These are phyloP conservation scores for Penicillium paneum DNA, from an alignment of 2,329 filamentous ascomycete genomes.

Conservation along the genomic window DNA sequence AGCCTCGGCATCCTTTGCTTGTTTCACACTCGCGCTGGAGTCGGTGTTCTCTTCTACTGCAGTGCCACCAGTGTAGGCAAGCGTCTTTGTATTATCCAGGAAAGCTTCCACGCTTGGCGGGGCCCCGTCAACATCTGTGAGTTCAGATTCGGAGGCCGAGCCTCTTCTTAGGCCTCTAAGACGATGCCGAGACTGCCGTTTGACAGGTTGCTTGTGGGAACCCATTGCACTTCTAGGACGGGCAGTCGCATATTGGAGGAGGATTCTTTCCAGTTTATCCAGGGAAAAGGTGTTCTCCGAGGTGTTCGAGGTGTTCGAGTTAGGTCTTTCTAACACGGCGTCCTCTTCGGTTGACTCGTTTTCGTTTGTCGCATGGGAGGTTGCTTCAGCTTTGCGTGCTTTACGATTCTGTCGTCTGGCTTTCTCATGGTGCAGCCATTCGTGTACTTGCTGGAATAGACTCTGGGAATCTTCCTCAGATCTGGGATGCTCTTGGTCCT, in stretches of 20 bases:
- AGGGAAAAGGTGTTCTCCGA: constrained; percentile 72
- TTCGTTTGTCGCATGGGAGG: constrained; percentile 39
- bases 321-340: constrained; percentile 19
- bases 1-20: constrained; percentile 67
- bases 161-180: constrained; percentile 39
- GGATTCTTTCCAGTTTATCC: constrained; percentile 75
- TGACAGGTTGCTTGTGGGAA: constrained; percentile 13
- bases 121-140: constrained; percentile 72
- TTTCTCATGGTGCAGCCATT: constrained; percentile 82
- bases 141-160: constrained; percentile 80
- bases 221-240: constrained; percentile 25
- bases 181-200: constrained; percentile 34
- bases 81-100: constrained; percentile 85
- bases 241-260: constrained; percentile 40
- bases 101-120: constrained; percentile 81
- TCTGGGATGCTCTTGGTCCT: constrained; percentile 28
- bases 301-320: constrained; percentile 60
- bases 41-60: constrained; percentile 41
- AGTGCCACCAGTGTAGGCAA: constrained; percentile 65
- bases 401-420: constrained; percentile 60
- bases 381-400: constrained; percentile 43
- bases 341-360: constrained; percentile 27
- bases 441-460: constrained; percentile 69
- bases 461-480: constrained; percentile 32
- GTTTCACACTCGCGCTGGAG: constrained; percentile 45